A percentile compares a stretch with the other conserved stretches of the same genome.
These are phyloP conservation scores for Petrea volubilis DNA, from an alignment of 257 asterid species.

Conservation along the genomic window DNA sequence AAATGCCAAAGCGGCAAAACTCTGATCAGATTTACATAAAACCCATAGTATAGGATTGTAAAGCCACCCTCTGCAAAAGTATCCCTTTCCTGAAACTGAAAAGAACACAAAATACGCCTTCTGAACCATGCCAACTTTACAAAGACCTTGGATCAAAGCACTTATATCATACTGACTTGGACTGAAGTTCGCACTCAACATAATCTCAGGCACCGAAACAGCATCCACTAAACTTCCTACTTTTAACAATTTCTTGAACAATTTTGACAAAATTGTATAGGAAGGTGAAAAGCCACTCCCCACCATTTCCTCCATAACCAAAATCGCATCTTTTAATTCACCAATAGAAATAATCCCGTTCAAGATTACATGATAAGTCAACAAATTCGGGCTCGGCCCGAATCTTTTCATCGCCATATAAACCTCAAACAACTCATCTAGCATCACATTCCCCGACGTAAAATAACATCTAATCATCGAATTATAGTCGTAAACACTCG, in stretches of 20 bases:
- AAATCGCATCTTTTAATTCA: slow-evolving; percentile 42
- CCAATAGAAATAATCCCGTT: slow-evolving; percentile 48
- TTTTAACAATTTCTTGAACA: slow-evolving; percentile 43
- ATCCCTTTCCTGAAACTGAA: slow-evolving; percentile 28
- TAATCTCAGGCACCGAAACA: slow-evolving; percentile 32
- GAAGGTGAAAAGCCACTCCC: slow-evolving; percentile 48
- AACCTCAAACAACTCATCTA: slow-evolving; percentile 42
- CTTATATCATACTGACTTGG: slow-evolving; percentile 37
- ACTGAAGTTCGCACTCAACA: slow-evolving; percentile 37
- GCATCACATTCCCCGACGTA: slow-evolving; percentile 42
- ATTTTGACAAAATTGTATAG: slow-evolving; percentile 36
- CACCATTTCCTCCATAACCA: slow-evolving; percentile 49
- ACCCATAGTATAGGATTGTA: slow-evolving; percentile 61
- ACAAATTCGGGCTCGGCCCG: slow-evolving; percentile 58
- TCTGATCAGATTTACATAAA: slow-evolving; percentile 43
- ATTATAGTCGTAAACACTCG: slow-evolving; percentile 51
- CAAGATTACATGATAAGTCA: slow-evolving; percentile 45
- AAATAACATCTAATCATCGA: slow-evolving; percentile 47
- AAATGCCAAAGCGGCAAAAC: slow-evolving; percentile 39
- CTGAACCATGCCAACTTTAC: slow-evolving; percentile 41
- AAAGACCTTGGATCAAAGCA: slow-evolving; percentile 44
- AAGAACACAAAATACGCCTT: slow-evolving; percentile 41
- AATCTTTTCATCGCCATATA: slow-evolving; percentile 47
- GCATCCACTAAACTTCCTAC: slow-evolving; percentile 43
- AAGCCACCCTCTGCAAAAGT: slow-evolving; percentile 24